A percentile compares a stretch with the other conserved stretches of the same genome.
Conservation (phyloP, 2,329 filamentous ascomycete genomes). For the Ambrosiella beaveri region DNA sequence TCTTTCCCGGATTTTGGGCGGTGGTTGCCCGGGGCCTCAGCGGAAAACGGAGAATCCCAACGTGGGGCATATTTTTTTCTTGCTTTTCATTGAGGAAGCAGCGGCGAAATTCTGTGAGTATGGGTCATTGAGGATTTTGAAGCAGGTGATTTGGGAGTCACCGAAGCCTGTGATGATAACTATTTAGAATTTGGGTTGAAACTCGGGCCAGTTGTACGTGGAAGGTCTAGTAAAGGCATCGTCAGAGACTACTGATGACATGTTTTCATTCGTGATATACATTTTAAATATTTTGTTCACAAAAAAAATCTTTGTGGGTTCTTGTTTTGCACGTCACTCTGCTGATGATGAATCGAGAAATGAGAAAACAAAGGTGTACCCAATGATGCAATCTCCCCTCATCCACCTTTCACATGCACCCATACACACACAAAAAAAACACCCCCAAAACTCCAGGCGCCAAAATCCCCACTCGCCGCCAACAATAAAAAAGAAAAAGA, state of each 20-base stretch:
- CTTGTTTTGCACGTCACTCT: not conserved
- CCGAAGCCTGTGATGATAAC: not conserved
- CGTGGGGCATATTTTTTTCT: not conserved
- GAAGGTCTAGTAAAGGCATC: not conserved
- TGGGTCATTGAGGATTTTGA: not conserved
- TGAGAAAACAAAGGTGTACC: not conserved
- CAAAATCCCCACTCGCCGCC: not conserved
- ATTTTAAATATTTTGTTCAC: no score
- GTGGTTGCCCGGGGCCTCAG: not conserved
- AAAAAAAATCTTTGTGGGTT: no score
- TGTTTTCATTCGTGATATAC: no score
- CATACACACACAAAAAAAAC: not conserved
- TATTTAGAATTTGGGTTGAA: not conserved
- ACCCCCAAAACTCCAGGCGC: not conserved
- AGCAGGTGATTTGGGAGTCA: not conserved
- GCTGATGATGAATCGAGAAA: not conserved
- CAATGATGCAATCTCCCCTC: not conserved
- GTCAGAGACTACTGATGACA: not conserved
- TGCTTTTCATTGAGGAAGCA: not conserved
- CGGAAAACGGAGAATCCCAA: not conserved
- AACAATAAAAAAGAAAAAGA: not conserved
- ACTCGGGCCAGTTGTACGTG: not conserved
- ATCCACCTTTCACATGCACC: not conserved
- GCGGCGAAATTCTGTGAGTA: not conserved
- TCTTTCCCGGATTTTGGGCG: no score